Percentiles rank a stretch among this genome's conserved stretches.
Evolutionary conservation across 1,284 basidiomycete species (phyloP).

Genomic region (Leccinum insigne): DNA sequence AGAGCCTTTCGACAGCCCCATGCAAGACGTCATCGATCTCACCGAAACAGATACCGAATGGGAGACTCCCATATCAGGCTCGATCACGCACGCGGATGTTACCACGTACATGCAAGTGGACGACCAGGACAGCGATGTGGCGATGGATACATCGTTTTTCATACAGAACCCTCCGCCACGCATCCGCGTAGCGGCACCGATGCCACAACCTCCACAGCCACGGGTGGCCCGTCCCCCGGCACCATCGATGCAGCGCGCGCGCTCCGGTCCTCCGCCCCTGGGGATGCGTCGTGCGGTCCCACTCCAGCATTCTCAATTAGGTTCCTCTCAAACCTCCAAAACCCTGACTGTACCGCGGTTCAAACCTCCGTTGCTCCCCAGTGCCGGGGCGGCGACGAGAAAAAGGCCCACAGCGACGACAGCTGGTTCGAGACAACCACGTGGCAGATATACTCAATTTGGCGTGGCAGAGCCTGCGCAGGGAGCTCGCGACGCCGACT

Average conservation of each 20-base stretch:
- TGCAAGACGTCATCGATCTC: conserved; percentile 25
- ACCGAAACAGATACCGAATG: conserved; percentile 22
- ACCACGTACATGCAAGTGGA: conserved; percentile 18
- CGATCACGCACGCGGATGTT: conserved; percentile 9
- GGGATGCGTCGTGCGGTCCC: conserved; percentile 31
- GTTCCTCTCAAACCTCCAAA: conserved; percentile 24
- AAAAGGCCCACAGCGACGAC: too few relatives aligned
- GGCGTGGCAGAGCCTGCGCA: too few relatives aligned
- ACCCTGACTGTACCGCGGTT: conserved; percentile 22
- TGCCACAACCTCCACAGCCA: conserved; percentile 4
- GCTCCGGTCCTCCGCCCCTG: conserved; percentile 25
- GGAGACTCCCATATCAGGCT: conserved; percentile 8
- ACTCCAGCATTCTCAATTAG: conserved; percentile 22
- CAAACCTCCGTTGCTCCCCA: conserved; percentile 26
- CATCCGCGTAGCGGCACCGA: not conserved
- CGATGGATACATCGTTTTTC: conserved; percentile 8
- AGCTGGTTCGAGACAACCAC: too few relatives aligned
- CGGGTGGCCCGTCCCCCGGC: not conserved
- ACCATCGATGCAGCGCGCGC: conserved; percentile 16
- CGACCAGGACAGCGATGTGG: conserved; percentile 8
- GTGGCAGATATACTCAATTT: too few relatives aligned
- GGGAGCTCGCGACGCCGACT: too few relatives aligned
- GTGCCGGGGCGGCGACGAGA: too few relatives aligned
- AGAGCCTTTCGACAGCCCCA: conserved; percentile 6
- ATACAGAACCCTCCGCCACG: not conserved